These are phyloP conservation scores for Canavalia ensiformis DNA, from an alignment of 306 rosid species.

Conservation along the genomic window DNA sequence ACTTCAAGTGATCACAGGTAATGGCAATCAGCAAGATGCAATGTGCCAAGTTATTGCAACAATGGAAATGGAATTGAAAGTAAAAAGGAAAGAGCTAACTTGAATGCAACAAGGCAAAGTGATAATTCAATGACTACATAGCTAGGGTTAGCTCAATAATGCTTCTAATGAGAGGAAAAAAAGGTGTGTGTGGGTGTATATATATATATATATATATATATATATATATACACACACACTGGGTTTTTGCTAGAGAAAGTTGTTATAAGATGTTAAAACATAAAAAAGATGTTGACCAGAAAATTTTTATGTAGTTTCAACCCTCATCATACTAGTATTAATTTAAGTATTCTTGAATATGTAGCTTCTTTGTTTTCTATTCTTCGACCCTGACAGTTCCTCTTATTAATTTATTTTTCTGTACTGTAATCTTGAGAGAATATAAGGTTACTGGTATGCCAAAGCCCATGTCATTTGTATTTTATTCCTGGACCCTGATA, in stretches of 20 bases:
- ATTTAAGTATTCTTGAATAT: slow-evolving; percentile 3
- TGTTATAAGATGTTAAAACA: neutral
- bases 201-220: no score
- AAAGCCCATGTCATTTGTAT: no score
- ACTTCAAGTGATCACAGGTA: neutral
- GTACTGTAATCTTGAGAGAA: slow-evolving; percentile 9
- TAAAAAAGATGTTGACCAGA: neutral
- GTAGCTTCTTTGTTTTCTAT: neutral
- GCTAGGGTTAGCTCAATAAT: slow-evolving; percentile 4
- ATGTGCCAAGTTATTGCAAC: neutral
- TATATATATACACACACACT: no score
- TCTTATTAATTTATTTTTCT: neutral
- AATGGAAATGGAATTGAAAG: neutral
- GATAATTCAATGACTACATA: neutral
- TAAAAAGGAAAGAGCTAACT: neutral
- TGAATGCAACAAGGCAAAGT: no score
- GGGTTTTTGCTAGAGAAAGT: neutral
- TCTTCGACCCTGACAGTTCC: neutral
- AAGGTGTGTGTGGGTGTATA: no score
- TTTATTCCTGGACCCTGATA: no score
- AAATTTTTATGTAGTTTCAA: neutral
- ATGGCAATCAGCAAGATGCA: neutral
- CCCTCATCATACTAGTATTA: neutral
- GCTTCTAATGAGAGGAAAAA: neutral
- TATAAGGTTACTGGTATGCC: slow-evolving; percentile 20